Evolutionary conservation across 495 filamentous ascomycete species (phyloP), one percentile per base, ranked within the genome.

Genomic region (Echria macrotheca): DNA sequence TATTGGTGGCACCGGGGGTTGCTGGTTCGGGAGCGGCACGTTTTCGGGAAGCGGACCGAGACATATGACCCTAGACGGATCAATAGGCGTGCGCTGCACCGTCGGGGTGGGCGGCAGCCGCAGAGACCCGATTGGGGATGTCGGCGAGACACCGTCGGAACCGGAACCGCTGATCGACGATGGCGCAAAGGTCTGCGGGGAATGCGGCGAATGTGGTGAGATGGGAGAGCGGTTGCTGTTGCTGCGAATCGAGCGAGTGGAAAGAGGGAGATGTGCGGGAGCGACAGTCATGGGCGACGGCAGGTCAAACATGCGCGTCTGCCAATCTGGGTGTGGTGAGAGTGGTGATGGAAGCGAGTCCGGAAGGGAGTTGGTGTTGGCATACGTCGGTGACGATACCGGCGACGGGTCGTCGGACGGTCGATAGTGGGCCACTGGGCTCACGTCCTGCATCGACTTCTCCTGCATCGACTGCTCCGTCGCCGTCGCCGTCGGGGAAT

Each of bases 21-120:
- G 65, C 19, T 69, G 55, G 12, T 39, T 36, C 4, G 74, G 73
- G 15, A 77, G 52, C 25, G 62, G 65, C n/a, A 79, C 53, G 48
- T 72, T 70, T 38, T 73, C 70, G 1, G 76, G 76, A 31, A 78
- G 54, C 8, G 69, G 69, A 0, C 74, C 76, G 1, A 76, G 61
- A 37, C 74, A 79, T n/a, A 78, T 57, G 4, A 79, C 69, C 25
- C 70, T 56, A 4, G 69, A 69, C 24, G 73, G 69, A 43, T 74
- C 71, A 45, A 79, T 75, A 7, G 68, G 71, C n/a, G 64, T 68
- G 36, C 67, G 68, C 40, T 69, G 76, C 29, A 65, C 65, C 2
- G 66, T 58, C 2, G 70, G 63, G 5, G 60, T 44, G 11, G 70
- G 64, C 10, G 70, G 64, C 10, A 68, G 41, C 10, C 55, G 46